Percentiles rank a stretch among this genome's conserved stretches.
These are phyloP conservation scores for Salix viminalis DNA, from an alignment of 345 rosid genomes.

Conservation along the genomic window DNA sequence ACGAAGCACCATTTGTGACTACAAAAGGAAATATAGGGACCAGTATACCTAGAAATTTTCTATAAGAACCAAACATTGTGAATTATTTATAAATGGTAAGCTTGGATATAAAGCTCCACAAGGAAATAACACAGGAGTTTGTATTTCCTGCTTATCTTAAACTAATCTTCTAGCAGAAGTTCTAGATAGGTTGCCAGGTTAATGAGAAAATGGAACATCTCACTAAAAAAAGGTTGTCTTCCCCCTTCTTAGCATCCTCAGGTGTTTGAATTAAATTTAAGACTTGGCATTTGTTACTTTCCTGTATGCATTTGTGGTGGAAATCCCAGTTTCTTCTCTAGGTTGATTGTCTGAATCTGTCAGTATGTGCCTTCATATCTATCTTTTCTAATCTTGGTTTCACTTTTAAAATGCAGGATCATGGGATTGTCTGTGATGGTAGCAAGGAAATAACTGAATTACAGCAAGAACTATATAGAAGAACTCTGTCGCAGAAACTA, in stretches of 20 bases:
- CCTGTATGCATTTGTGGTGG: neutral
- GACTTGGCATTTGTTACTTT: neutral
- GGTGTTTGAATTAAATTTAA: neutral
- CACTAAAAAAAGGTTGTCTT: neutral
- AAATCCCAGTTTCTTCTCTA: neutral
- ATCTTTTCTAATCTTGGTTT: slow-evolving; percentile 2
- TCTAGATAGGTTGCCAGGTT: neutral
- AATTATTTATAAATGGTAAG: neutral
- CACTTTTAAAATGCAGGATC: slow-evolving; percentile 48
- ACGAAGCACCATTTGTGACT: too few species aligned
- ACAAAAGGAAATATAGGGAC: too few species aligned
- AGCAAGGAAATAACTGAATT: slow-evolving; percentile 51
- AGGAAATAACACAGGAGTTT: neutral
- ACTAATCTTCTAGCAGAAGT: neutral
- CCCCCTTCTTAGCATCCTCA: neutral
- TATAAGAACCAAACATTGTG: neutral
- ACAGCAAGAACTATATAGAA: slow-evolving; percentile 45
- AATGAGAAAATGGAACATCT: neutral
- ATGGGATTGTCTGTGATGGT: slow-evolving; percentile 71
- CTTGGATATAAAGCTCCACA: neutral
- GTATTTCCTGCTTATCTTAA: neutral
- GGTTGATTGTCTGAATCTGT: slow-evolving; percentile 2
- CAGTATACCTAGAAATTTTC: too few species aligned
- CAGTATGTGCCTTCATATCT: neutral
- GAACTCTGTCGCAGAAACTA: slow-evolving; percentile 76